Conservation (phyloP, 2,329 filamentous ascomycete species). For the Pseudogymnoascus verrucosus region DNA sequence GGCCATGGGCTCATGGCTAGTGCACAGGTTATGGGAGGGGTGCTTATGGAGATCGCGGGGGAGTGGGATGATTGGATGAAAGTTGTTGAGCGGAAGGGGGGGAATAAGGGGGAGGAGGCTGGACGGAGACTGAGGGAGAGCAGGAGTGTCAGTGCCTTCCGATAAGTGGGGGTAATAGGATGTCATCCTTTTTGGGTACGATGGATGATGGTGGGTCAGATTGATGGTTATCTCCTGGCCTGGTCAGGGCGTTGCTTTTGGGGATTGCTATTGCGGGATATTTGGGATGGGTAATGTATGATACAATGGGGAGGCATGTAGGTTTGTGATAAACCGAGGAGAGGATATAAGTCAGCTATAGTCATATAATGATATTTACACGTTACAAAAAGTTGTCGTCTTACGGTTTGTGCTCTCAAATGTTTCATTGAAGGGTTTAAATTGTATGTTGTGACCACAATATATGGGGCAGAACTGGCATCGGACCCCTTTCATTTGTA, state of each 20-base stretch:
- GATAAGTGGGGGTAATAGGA: slow-evolving; percentile 12
- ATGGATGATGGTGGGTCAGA: not conserved
- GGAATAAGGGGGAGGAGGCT: slow-evolving; percentile 20
- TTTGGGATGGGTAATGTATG: slow-evolving; percentile 2
- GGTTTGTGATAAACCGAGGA: not conserved
- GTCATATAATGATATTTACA: slow-evolving; percentile 7
- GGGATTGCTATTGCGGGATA: not conserved
- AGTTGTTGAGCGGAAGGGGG: slow-evolving; percentile 37
- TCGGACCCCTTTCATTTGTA: not conserved
- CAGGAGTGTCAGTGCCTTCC: slow-evolving; percentile 25
- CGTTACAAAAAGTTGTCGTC: not conserved
- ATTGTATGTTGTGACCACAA: not conserved
- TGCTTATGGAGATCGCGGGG: slow-evolving; percentile 87
- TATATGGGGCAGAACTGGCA: not conserved
- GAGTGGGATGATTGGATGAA: slow-evolving; percentile 89
- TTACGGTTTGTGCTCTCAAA: not conserved
- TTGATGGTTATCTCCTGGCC: slow-evolving; percentile 4
- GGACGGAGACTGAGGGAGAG: slow-evolving; percentile 23
- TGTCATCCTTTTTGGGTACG: not conserved
- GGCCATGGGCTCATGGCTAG: slow-evolving; percentile 95
- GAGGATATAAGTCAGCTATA: slow-evolving; percentile 1
- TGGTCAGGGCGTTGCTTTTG: not conserved
- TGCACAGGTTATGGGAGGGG: slow-evolving; percentile 82
- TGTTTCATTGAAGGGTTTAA: not conserved
- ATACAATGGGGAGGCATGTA: not conserved